These are phyloP conservation scores for Silene coronaria DNA, from an alignment of 179 eudicot genomes.

Conservation along the genomic window DNA sequence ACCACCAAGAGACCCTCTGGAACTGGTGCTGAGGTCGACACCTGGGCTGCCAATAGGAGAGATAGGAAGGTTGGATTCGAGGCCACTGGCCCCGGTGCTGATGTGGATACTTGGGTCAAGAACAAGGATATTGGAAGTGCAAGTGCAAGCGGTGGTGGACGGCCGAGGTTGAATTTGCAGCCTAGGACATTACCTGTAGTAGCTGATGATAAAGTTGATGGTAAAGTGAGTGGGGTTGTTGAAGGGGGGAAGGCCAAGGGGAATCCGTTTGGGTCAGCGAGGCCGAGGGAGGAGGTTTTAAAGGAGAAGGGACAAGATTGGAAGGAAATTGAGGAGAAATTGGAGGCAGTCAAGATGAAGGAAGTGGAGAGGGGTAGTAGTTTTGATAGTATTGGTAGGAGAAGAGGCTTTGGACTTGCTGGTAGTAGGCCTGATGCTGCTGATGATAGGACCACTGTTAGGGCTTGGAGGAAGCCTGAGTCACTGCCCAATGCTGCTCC, in stretches of 20 bases:
- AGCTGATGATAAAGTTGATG: background rate
- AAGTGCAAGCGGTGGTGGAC: constrained; percentile 57
- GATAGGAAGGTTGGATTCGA: constrained; percentile 65
- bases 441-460: constrained; percentile 34
- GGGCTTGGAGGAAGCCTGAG: constrained; percentile 74
- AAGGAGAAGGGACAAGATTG: constrained; percentile 19
- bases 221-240: constrained; percentile 28
- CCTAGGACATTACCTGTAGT: constrained; percentile 59
- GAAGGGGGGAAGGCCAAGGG: constrained; percentile 55
- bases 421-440: constrained; percentile 21
- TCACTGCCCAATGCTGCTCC: constrained; percentile 11
- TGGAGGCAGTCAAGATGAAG: constrained; percentile 10
- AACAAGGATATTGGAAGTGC: constrained; percentile 54
- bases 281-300: constrained; percentile 20
- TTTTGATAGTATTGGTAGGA: constrained; percentile 29
- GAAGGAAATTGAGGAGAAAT: constrained; percentile 20
- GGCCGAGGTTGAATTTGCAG: constrained; percentile 86
- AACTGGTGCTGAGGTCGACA: background rate
- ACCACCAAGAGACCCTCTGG: background rate
- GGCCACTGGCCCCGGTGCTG: constrained; percentile 46
- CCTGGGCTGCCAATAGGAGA: constrained; percentile 23
- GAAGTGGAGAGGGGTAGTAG: background rate
- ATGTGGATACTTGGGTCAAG: constrained; percentile 62
- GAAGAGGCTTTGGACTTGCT: constrained; percentile 54
- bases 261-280: constrained; percentile 19